Base-by-base conservation (phyloP, 2,329 filamentous ascomycete genomes). In the Cytospora schulzeri region DNA sequence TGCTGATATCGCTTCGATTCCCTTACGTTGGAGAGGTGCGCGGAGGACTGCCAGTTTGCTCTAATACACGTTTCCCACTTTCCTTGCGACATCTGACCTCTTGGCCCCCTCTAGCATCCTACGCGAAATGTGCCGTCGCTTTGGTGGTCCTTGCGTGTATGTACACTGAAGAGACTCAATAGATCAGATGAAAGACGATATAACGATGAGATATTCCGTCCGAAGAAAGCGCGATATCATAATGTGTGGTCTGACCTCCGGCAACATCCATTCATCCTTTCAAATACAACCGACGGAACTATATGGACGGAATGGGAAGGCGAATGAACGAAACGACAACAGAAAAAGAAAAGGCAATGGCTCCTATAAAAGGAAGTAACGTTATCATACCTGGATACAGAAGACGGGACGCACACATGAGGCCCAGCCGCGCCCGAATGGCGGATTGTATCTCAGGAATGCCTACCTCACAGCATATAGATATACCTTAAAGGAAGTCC, bases 31-130 rank as follows among this genome's bases (percentile, higher is more conserved):
- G 59, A 38, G 59, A 38, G 59, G 28, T 33, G 38, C 52, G 28
- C 31, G 59, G 52, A 56, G 52, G 59, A 50, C 17, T 29, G 59
- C n/a, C 59, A 56, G 59, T 62, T 65, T 65, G 62, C 45, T 61
- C 58, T 64, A 53, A 62, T 58, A 58, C 55, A 62, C 59, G 28
- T 62, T 61, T 38, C 28, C 59, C n/a, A 48, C n/a, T 50, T 48
- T 48, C 45, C 45, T 48, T 48, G 45, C 45, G 45, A 48, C 11
- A 48, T 48, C 17, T 41, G 38, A 41, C 38, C 38, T 41, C n/a
- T 12, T 22, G 45, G 38, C 38, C 45, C 22, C 22, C n/a, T 24
- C 45, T 48, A n/a, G 41, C n/a, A 48, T 12, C 9, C n/a, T 24
- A 2, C n/a, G 8, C 45, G 17, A n/a, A 12, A 12, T 48, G 45